phyloP scores from a whole-genome alignment of 2,329 filamentous ascomycete species.

The Bipolaris zeicola region DNA sequence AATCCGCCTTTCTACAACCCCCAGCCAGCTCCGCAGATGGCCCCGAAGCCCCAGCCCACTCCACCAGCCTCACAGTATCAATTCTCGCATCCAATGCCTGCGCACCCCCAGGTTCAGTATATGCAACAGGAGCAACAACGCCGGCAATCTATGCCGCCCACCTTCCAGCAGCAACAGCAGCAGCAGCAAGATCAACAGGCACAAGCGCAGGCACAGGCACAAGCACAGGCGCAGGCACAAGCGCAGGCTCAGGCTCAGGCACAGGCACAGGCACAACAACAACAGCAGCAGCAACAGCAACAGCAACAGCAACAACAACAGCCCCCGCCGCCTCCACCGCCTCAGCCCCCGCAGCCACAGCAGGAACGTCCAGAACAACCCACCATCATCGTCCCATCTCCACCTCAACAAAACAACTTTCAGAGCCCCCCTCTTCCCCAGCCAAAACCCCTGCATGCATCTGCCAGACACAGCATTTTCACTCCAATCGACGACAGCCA shows the following conservation, averaged over 20 bases:
- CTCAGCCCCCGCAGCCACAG: constrained; percentile 74
- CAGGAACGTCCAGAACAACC: constrained; percentile 58
- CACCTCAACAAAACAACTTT: constrained; percentile 60
- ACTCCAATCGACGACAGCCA: constrained; percentile 94
- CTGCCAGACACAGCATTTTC: constrained; percentile 89
- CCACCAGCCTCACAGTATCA: constrained; percentile 53
- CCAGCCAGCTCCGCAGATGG: constrained; percentile 59
- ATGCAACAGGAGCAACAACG: constrained; percentile 80
- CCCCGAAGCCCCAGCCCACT: constrained; percentile 46
- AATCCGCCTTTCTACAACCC: constrained; percentile 86
- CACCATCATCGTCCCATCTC: constrained; percentile 52
- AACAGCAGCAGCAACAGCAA: constrained; percentile 66
- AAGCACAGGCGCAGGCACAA: constrained; percentile 65
- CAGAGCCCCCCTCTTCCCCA: constrained; percentile 61
- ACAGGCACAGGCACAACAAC: constrained; percentile 56
- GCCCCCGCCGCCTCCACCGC: constrained; percentile 72
- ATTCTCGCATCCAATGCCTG: constrained; percentile 51
- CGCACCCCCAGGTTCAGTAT: constrained; percentile 62
- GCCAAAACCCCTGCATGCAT: constrained; percentile 66
- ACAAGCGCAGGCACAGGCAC: constrained; percentile 51
- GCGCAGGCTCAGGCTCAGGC: constrained; percentile 8
- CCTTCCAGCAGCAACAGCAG: constrained; percentile 64
- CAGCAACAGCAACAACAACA: constrained; percentile 74
- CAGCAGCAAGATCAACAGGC: constrained; percentile 63
- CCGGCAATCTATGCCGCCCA: constrained; percentile 73